Evolutionary conservation across 2,329 filamentous ascomycete species (phyloP), one percentile per base, ranked within the genome.

Genomic region (Fusarium nurragi): DNA sequence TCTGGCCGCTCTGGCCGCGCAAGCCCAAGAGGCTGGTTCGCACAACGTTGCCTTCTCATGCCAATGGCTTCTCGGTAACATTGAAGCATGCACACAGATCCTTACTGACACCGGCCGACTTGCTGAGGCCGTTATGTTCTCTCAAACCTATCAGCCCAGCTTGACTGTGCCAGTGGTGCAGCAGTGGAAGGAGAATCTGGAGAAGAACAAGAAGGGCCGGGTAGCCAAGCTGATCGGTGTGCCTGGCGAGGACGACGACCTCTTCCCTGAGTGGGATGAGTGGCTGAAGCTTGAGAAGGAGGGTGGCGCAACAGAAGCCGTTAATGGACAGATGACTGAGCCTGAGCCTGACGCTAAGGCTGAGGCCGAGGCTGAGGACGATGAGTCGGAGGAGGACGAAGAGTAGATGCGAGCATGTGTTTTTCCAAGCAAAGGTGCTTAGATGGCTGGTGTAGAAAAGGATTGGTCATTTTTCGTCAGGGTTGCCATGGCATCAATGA

Each of bases 261-360:
- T 99, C 69, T 99, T 99, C 80, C 94, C 94, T 0, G 93, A 97
- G 73, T 99, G 95, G 95, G 91, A 97, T 6, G 90, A 95, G 77
- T 97, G 92, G 82, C 75, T 98, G 70, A 84, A 86, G 73, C 76
- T 97, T 63, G 95, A 98, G 81, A 86, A 84, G 58, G 89, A 93
- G 70, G 90, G 91, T 4, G 83, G 82, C 5, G 74, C 53, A 59
- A 18, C 58, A 43, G 45, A 68, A 53, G 52, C 38, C 25, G 64
- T 67, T 40, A 67, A 69, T 54, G 71, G 71, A 22, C 59, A 67
- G 47, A 67, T 60, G 37, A 69, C 62, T 14, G 72, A 64, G 21
- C 63, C 67, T 21, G 68, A 70, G 8, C 41, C 55, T 22, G 64
- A 70, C 19, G 69, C 63, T 16, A 67, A 72, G 10, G 68, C 65